Conservation (phyloP, 257 asterid genomes). For the Thymus mandschuricus region DNA sequence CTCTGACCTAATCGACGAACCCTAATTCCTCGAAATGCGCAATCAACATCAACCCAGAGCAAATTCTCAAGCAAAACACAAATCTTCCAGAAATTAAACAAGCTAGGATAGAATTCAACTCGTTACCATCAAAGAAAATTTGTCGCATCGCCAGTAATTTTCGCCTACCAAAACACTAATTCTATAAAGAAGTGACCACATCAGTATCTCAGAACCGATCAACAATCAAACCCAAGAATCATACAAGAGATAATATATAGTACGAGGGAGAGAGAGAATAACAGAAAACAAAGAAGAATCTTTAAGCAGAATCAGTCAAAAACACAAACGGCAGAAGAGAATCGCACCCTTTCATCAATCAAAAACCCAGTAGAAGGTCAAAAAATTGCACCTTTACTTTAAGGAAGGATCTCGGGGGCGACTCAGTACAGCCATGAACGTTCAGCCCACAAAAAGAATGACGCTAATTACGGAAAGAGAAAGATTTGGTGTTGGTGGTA, state of each 20-base stretch:
- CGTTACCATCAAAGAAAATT: neutral
- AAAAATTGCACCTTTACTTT: conserved; percentile 25
- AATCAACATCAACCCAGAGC: neutral
- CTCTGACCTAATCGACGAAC: neutral
- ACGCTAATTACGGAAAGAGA: conserved; percentile 4
- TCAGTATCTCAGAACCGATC: conserved; percentile 1
- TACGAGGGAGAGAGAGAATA: neutral
- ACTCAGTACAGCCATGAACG: neutral
- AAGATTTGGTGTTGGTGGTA: conserved; percentile 18
- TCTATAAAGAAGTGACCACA: neutral
- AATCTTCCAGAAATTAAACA: conserved; percentile 12
- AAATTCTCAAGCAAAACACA: neutral
- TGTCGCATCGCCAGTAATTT: neutral
- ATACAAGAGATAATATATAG: too few relatives aligned
- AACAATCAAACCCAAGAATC: conserved; percentile 10
- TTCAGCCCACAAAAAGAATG: neutral
- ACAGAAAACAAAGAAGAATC: neutral
- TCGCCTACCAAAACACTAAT: neutral
- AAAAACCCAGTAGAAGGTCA: neutral
- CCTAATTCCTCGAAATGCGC: neutral
- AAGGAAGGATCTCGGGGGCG: conserved; percentile 17
- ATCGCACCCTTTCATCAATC: neutral
- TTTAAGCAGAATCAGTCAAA: conserved; percentile 1
- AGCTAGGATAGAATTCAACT: neutral
- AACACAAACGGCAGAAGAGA: conserved; percentile 8